phyloP scores from a whole-genome alignment of 768 basidiomycete species.

The Fomitopsis pulvina region DNA sequence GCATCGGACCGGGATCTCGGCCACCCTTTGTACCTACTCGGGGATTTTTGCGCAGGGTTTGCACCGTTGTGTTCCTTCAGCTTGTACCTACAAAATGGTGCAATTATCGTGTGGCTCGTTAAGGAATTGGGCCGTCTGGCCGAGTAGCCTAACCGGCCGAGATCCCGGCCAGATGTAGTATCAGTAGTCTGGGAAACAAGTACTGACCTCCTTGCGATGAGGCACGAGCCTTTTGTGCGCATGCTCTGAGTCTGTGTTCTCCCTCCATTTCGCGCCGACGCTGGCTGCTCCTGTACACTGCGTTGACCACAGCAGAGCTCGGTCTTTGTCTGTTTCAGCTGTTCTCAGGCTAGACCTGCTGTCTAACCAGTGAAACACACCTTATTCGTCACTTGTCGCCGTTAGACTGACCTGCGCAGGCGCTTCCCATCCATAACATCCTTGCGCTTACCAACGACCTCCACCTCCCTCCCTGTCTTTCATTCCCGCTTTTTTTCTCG shows the following conservation, averaged over 20 bases:
- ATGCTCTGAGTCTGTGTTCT: neutral
- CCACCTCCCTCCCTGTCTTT: neutral
- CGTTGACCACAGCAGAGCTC: neutral
- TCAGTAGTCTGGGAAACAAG: neutral
- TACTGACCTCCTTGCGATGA: neutral
- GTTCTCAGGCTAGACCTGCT: neutral
- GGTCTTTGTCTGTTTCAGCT: neutral
- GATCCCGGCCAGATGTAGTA: no score
- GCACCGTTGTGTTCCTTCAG: no score
- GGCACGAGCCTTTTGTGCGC: neutral
- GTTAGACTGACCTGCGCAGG: neutral
- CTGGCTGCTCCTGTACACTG: neutral
- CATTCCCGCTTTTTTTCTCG: neutral
- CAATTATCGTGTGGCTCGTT: no score
- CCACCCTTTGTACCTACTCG: no score
- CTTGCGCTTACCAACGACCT: neutral
- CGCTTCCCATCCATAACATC: neutral
- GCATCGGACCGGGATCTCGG: neutral
- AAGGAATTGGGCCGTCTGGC: no score
- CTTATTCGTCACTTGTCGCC: neutral
- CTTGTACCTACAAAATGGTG: no score
- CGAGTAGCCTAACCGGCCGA: no score
- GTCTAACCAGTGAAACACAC: neutral
- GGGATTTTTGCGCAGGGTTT: no score
- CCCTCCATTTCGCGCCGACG: neutral